phyloP scores from a whole-genome alignment of 2,329 filamentous ascomycete genomes.

The Geosmithia flava region DNA sequence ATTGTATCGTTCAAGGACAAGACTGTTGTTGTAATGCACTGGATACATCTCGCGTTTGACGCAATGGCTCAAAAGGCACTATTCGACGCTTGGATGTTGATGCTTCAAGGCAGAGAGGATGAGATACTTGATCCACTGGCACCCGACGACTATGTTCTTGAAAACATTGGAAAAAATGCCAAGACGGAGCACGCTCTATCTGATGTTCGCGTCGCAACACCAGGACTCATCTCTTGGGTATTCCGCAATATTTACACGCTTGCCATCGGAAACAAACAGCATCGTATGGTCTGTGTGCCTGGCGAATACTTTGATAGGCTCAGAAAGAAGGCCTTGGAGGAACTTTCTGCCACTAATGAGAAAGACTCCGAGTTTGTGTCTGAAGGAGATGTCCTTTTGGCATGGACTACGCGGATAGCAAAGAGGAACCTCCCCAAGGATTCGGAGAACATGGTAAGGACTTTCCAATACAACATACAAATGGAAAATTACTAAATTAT shows the following conservation, averaged over 20 bases:
- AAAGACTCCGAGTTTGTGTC: conserved; percentile 15
- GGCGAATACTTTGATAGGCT: conserved; percentile 10
- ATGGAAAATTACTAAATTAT: background rate
- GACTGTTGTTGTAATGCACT: conserved; percentile 25
- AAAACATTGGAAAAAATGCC: conserved; percentile 7
- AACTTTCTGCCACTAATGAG: conserved; percentile 7
- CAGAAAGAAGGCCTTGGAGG: conserved; percentile 11
- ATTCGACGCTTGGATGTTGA: conserved; percentile 22
- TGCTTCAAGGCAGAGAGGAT: conserved; percentile 18
- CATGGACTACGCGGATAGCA: conserved; percentile 20
- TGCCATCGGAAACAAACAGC: conserved; percentile 12
- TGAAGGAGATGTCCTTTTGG: conserved; percentile 22
- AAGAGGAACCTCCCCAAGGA: conserved; percentile 2
- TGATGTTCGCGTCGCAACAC: conserved; percentile 6
- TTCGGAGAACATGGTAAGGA: background rate
- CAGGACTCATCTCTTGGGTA: conserved; percentile 10
- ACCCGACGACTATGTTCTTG: conserved; percentile 15
- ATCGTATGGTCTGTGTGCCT: conserved; percentile 22
- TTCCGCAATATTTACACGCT: conserved; percentile 12
- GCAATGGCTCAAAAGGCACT: conserved; percentile 22
- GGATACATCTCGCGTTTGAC: conserved; percentile 27
- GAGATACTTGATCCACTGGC: conserved; percentile 14
- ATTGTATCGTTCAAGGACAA: conserved; percentile 27
- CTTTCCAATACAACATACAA: background rate
- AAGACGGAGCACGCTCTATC: conserved; percentile 11